Conservation (phyloP, 345 rosid species). For the Aquilaria sinensis region DNA sequence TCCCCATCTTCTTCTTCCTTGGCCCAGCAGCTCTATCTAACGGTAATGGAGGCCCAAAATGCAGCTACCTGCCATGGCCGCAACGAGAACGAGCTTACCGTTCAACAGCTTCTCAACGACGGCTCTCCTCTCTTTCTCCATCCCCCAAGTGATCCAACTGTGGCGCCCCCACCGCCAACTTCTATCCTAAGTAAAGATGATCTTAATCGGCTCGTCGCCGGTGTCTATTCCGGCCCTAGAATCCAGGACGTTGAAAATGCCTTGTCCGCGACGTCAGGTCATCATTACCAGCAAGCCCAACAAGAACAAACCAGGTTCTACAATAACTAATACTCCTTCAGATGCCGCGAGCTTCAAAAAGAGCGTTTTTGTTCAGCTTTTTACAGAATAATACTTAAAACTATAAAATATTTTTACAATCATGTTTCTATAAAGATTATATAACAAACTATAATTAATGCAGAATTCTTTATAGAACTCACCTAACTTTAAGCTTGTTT, state of each 20-base stretch:
- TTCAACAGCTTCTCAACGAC: conserved; percentile 44
- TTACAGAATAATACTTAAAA: too few relatives aligned
- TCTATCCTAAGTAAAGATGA: conserved; percentile 17
- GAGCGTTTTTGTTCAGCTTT: too few relatives aligned
- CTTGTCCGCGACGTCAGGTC: conserved; percentile 23
- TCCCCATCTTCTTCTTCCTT: conserved; percentile 2
- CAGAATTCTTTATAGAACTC: too few relatives aligned
- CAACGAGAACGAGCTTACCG: conserved; percentile 31
- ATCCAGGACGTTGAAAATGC: conserved; percentile 48
- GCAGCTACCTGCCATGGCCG: conserved; percentile 18
- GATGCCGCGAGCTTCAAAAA: not conserved
- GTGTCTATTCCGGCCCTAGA: conserved; percentile 50
- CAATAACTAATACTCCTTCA: not conserved
- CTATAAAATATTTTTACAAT: too few relatives aligned
- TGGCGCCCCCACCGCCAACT: not conserved
- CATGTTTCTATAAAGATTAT: too few relatives aligned
- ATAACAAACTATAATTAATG: too few relatives aligned
- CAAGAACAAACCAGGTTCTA: conserved; percentile 27
- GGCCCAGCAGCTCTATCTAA: conserved; percentile 3
- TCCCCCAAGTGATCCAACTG: conserved; percentile 5
- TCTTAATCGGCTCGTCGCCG: conserved; percentile 26
- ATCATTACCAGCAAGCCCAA: conserved; percentile 17
- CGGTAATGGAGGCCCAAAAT: conserved; percentile 25
- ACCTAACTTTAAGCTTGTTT: too few relatives aligned
- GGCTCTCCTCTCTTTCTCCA: conserved; percentile 40